phyloP scores from a whole-genome alignment of 768 basidiomycete genomes.

The Lactifluus volemus region DNA sequence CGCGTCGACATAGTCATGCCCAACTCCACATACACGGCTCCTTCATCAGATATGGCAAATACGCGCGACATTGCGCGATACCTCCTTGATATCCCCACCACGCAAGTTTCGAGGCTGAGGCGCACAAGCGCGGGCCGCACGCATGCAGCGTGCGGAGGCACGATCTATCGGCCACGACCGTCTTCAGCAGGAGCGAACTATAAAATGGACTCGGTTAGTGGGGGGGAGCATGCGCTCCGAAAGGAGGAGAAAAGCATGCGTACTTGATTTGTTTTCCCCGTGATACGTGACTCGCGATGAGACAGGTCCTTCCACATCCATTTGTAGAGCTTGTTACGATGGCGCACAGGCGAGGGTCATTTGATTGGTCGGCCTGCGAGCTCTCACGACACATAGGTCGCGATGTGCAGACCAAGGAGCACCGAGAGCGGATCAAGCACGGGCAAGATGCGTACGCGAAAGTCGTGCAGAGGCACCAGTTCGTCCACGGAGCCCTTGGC shows the following conservation, averaged over 20 bases:
- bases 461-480: constrained; percentile 87
- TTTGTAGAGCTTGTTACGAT: constrained; percentile 76
- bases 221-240: background rate
- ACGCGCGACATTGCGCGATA: constrained; percentile 51
- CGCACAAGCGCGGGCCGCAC: constrained; percentile 64
- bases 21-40: background rate
- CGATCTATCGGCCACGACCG: constrained; percentile 60
- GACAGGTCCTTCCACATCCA: constrained; percentile 70
- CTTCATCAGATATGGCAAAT: constrained; percentile 13
- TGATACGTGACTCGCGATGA: constrained; percentile 61
- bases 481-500: constrained; percentile 83
- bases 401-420: constrained; percentile 85
- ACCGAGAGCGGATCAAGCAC: constrained; percentile 85
- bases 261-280: constrained; percentile 47
- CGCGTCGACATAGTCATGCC: constrained; percentile 17
- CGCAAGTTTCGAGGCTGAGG: constrained; percentile 71
- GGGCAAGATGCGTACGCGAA: constrained; percentile 87
- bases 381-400: constrained; percentile 84
- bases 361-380: constrained; percentile 75
- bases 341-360: constrained; percentile 81
- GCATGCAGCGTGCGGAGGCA: constrained; percentile 73
- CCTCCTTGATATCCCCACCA: constrained; percentile 76
- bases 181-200: constrained; percentile 71
- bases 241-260: constrained; percentile 19
- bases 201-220: background rate